These are phyloP conservation scores for Agrocybe pediades DNA, from an alignment of 768 basidiomycete species.

Conservation along the genomic window DNA sequence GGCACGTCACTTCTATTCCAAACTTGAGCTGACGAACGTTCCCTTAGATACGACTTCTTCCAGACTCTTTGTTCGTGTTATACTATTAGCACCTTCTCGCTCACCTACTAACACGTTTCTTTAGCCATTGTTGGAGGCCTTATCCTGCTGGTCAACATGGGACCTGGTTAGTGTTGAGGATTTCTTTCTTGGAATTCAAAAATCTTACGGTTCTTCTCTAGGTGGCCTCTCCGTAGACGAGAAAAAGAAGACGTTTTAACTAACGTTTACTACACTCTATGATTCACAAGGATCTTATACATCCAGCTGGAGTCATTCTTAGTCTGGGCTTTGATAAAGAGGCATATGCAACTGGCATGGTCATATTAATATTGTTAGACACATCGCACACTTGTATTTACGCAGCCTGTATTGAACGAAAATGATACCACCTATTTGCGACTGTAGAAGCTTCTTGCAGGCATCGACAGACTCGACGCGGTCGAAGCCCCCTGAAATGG, in stretches of 20 bases:
- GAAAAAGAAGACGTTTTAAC: constrained; percentile 97
- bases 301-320: constrained; percentile 12
- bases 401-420: constrained; percentile 13
- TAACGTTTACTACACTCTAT: constrained; percentile 9
- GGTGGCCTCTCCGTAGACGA: constrained; percentile 97
- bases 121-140: constrained; percentile 93
- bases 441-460: not conserved
- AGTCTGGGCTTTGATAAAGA: constrained; percentile 9
- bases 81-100: not conserved
- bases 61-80: constrained; percentile 76
- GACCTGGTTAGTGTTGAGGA: constrained; percentile 65
- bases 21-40: constrained; percentile 21
- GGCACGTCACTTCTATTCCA: not conserved
- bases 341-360: constrained; percentile 7
- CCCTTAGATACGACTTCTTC: constrained; percentile 93
- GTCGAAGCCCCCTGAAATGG: not conserved
- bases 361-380: constrained; percentile 1
- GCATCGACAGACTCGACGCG: not conserved
- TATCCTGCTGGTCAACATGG: constrained; percentile 97
- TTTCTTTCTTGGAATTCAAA: not conserved
- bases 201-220: constrained; percentile 28
- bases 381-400: constrained; percentile 14
- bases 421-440: constrained; percentile 11
- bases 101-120: constrained; percentile 6
- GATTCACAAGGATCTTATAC: constrained; percentile 13